These are phyloP conservation scores for Hypomontagnella monticulosa DNA, from an alignment of 495 filamentous ascomycete genomes.

Conservation along the genomic window DNA sequence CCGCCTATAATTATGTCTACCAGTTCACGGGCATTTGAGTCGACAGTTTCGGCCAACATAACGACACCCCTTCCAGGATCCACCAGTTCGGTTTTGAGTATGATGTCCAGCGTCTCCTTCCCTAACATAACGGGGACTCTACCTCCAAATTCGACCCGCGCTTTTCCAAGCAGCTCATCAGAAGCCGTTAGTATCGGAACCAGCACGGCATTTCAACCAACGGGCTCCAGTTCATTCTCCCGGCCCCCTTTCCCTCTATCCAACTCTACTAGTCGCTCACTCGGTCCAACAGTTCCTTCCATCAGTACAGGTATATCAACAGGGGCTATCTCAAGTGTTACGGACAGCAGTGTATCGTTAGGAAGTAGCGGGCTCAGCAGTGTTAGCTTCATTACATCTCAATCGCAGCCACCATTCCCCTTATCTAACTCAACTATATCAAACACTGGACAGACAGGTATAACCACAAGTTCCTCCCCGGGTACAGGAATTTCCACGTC, in stretches of 20 bases:
- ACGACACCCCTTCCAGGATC: slow-evolving; percentile 6
- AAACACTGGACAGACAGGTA: slow-evolving; percentile 22
- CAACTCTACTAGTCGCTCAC: slow-evolving; percentile 22
- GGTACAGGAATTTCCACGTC: slow-evolving; percentile 1
- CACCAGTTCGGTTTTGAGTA: slow-evolving; percentile 3
- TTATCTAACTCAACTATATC: slow-evolving; percentile 42
- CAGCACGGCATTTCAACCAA: neutral
- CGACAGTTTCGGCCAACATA: slow-evolving; percentile 21
- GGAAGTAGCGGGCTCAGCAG: slow-evolving; percentile 13
- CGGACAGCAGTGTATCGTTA: neutral
- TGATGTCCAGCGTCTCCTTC: neutral
- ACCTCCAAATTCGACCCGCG: neutral
- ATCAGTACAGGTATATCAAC: slow-evolving; percentile 10
- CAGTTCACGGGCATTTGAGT: neutral
- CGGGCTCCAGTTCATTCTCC: slow-evolving; percentile 4
- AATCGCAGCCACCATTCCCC: slow-evolving; percentile 41
- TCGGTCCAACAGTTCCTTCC: slow-evolving; percentile 13
- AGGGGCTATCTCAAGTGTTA: neutral
- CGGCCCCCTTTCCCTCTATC: slow-evolving; percentile 21
- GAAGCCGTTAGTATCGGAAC: neutral
- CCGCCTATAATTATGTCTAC: slow-evolving; percentile 14
- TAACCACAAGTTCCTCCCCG: neutral
- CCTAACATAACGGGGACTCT: slow-evolving; percentile 5
- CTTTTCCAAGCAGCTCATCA: slow-evolving; percentile 3
- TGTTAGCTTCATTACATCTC: slow-evolving; percentile 2